Evolutionary conservation across 2,329 filamentous ascomycete genomes (phyloP).

Genomic region (Exophiala bonariae): DNA sequence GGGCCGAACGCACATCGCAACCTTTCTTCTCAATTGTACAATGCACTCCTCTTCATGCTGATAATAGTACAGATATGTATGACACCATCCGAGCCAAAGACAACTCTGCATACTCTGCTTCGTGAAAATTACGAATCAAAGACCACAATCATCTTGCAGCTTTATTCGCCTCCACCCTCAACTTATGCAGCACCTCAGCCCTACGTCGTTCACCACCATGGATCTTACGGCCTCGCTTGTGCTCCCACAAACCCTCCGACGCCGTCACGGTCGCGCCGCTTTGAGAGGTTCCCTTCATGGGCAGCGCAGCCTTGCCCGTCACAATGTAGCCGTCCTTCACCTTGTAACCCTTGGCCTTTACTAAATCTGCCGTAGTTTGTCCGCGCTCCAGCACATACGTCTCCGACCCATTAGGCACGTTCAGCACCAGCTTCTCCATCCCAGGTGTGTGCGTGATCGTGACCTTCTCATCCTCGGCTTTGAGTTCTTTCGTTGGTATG

Average conservation of each 20-base stretch:
- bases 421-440: slow-evolving; percentile 60
- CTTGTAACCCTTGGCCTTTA: slow-evolving; percentile 63
- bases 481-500: slow-evolving; percentile 34
- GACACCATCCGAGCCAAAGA: too few species aligned
- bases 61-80: too few species aligned
- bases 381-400: slow-evolving; percentile 52
- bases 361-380: slow-evolving; percentile 45
- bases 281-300: slow-evolving; percentile 61
- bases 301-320: slow-evolving; percentile 70
- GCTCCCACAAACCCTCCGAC: slow-evolving; percentile 91
- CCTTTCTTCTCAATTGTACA: too few species aligned
- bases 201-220: slow-evolving; percentile 92
- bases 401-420: slow-evolving; percentile 56
- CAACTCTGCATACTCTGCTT: background rate
- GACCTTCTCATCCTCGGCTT: slow-evolving; percentile 31
- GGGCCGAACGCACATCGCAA: too few species aligned
- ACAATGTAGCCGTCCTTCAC: slow-evolving; percentile 70
- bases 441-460: slow-evolving; percentile 51
- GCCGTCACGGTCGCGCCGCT: slow-evolving; percentile 66
- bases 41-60: too few species aligned
- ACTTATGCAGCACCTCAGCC: slow-evolving; percentile 84
- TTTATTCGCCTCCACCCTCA: slow-evolving; percentile 71
- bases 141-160: slow-evolving; percentile 15
- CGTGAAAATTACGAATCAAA: too few species aligned
- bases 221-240: slow-evolving; percentile 82